Conservation (phyloP, 75 land plant genomes). For the Chamaecyparis obtusa region DNA sequence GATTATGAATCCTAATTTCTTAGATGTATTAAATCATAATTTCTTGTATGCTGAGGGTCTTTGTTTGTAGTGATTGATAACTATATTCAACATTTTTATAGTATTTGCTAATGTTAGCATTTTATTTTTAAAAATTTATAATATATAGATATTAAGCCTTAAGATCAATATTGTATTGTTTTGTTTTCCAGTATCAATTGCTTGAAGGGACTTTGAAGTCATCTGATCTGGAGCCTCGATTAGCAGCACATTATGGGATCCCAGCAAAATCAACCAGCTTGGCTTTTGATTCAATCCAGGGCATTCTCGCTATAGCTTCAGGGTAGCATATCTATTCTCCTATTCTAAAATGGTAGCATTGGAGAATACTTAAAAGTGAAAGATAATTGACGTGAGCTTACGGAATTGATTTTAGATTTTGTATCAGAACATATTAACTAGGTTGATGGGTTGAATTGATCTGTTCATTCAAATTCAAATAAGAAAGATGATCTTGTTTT, state of each 20-base stretch:
- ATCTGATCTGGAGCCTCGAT: conserved; percentile 5
- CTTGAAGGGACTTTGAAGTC: conserved; percentile 4
- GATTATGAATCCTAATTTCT: neutral
- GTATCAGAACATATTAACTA: neutral
- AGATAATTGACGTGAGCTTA: neutral
- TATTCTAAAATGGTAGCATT: neutral
- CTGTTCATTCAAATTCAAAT: neutral
- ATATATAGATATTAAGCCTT: neutral
- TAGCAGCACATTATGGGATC: conserved; percentile 13
- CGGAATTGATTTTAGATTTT: neutral
- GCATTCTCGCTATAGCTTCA: conserved; percentile 12
- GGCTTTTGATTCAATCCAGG: conserved; percentile 12
- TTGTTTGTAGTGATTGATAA: neutral
- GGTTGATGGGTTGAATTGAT: neutral
- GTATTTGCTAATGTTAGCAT: neutral
- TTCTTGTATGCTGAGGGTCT: neutral
- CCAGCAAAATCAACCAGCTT: conserved; percentile 4
- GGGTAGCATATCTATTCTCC: conserved; percentile 4
- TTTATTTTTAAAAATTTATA: neutral
- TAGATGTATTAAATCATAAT: neutral
- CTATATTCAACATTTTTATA: neutral
- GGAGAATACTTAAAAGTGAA: neutral
- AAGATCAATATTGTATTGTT: neutral
- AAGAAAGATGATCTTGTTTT: neutral
- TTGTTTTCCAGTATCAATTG: conserved; percentile 2